Evolutionary conservation across 106 monocot genomes (phyloP), one percentile per base, ranked within the genome.

Genomic region (Acorus gramineus): DNA sequence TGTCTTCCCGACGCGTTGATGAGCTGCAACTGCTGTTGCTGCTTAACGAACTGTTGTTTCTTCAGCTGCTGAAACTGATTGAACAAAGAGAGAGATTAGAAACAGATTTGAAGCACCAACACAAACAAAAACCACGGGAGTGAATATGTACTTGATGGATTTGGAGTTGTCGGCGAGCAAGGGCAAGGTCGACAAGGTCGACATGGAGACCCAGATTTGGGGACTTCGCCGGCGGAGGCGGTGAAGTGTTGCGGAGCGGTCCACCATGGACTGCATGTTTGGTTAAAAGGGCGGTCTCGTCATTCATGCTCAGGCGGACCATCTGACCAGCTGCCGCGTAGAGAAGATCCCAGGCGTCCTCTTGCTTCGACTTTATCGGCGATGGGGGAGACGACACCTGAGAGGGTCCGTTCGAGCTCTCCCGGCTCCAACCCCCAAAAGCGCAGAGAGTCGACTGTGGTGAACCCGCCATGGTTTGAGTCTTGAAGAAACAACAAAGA

Each of bases 311-410:
- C 71, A 78, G 44, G 56, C 71, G 65, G 65, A 78, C 14, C 8
- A 81, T 77, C 11, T 81, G 61, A 0, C 82, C 85, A 0, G 85
- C 82, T 2, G 82, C 89, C 2, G 82, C 80, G 57, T 59, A 73
- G 14, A 89, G 74, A 42, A 89, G 45, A 57, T 85, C 85, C 73
- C 67, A 67, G 3, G 80, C 68, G 28, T 81, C 75, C 4, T 61
- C 72, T 43, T 66, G 63, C 47, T 67, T 10, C 45, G 54, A 63
- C 3, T 66, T 11, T 5, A 66, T 69, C 42, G 66, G 62, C 6
- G 79, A 67, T n/a, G 72, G 60, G n/a, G 74, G 74, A 7, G 82
- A 79, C 47, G 76, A 69, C 7, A 70, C 73, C 44, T 67, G 68
- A 3, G 82, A 80, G 0, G 68, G 57, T 2, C 71, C 60, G 46